Evolutionary conservation across 1,284 basidiomycete species (phyloP).

Genomic region (Grifola frondosa): DNA sequence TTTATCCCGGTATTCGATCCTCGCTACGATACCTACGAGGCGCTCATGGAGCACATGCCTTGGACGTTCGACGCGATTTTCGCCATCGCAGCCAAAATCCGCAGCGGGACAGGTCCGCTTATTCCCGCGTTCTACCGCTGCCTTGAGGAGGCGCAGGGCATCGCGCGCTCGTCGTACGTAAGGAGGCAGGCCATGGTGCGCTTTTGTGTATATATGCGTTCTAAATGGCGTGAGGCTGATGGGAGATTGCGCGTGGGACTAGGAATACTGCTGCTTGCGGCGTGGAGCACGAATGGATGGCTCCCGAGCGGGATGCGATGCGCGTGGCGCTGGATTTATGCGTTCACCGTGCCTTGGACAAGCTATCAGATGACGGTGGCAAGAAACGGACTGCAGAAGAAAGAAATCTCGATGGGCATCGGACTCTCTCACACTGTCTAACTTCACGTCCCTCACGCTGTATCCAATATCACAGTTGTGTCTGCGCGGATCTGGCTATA

Average conservation of each 20-base stretch:
- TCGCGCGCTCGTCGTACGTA: conserved; percentile 88
- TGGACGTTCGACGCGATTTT: conserved; percentile 91
- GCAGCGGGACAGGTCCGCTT: conserved; percentile 81
- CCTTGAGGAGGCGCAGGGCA: conserved; percentile 89
- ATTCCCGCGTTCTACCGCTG: conserved; percentile 84
- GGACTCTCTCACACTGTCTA: too few relatives aligned
- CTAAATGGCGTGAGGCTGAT: background rate
- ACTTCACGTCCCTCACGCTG: background rate
- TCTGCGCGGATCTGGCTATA: conserved; percentile 91
- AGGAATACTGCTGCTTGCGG: conserved; percentile 86
- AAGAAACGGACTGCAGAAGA: conserved; percentile 77
- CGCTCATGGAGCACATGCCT: conserved; percentile 82
- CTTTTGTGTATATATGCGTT: background rate
- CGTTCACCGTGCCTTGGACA: conserved; percentile 84
- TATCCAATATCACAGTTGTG: conserved; percentile 54
- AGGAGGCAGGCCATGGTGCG: conserved; percentile 89
- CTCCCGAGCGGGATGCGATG: conserved; percentile 87
- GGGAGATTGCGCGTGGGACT: background rate
- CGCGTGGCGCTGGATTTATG: conserved; percentile 92
- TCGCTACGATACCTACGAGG: conserved; percentile 85
- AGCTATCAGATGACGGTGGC: conserved; percentile 66
- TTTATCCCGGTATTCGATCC: conserved; percentile 93
- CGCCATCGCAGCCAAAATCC: conserved; percentile 86
- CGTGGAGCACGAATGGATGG: conserved; percentile 94
- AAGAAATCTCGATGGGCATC: conserved; percentile 67